phyloP scores from a whole-genome alignment of 2,329 filamentous ascomycete genomes.

The Fusarium pseudocircinatum region DNA sequence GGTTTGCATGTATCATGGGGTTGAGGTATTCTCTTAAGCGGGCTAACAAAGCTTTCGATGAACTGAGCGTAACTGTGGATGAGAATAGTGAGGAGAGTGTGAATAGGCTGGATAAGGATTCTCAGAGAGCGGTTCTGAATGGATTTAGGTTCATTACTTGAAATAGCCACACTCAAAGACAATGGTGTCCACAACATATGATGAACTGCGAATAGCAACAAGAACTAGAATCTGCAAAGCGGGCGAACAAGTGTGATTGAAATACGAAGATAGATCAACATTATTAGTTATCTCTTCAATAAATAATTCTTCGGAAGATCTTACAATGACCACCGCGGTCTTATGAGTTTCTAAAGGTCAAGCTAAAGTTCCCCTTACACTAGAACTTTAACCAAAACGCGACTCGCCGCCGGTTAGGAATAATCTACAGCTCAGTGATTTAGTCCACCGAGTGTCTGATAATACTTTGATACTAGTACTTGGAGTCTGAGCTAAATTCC shows the following conservation, averaged over 20 bases:
- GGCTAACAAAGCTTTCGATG: neutral
- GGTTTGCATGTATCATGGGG: neutral
- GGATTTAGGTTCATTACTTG: neutral
- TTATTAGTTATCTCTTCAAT: too few relatives aligned
- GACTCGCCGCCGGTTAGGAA: neutral
- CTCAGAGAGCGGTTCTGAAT: neutral
- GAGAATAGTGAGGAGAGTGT: neutral
- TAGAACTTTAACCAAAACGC: too few relatives aligned
- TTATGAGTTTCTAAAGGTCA: neutral
- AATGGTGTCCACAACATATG: accelerated
- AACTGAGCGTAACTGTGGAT: neutral
- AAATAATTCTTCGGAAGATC: too few relatives aligned
- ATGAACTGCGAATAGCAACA: neutral
- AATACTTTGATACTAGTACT: neutral
- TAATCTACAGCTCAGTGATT: neutral
- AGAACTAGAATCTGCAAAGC: accelerated
- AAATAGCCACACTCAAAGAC: accelerated
- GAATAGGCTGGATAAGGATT: neutral
- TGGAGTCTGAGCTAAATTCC: neutral
- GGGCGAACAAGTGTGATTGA: accelerated
- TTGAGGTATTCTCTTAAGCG: neutral
- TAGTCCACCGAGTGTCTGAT: neutral
- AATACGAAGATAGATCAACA: accelerated
- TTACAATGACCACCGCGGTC: too few relatives aligned
- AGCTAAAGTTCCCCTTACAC: neutral